Evolutionary conservation across 257 asterid genomes (phyloP), one percentile per base, ranked within the genome.

Genomic region (Haberlea rhodopensis): DNA sequence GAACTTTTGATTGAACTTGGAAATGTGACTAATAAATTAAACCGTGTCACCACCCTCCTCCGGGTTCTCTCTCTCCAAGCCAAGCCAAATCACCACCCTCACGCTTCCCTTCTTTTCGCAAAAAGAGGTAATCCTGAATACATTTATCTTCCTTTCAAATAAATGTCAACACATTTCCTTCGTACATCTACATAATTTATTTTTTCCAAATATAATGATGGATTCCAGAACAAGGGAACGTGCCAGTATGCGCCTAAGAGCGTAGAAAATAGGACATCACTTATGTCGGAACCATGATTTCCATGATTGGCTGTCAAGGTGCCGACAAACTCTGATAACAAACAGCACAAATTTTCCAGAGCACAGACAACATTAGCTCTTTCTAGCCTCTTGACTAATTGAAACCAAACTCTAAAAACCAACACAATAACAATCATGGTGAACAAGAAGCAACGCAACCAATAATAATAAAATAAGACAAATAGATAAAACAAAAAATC

Each of bases 401-500:
- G 5, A 43, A 43, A 43, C 8, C 19, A 43, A 43, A 43, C 6
- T 43, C n/a, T 37, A 37, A 37, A n/a, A 20, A 61, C 49, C 62
- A 63, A 45, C 6, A n/a, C 8, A 43, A 51, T 51, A 26, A 57
- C 5, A 48, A 29, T 29, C 19, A 59, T 18, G 64, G 48, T 48
- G 55, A 15, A 31, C 18, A n/a, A n/a, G n/a, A 57, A 26, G 66
- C 43, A 19, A 72, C 57, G 54, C 62, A 25, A 29, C 34, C 60
- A 31, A 24, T n/a, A 2, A 46, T 15, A 22, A 37, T 49, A 22
- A 25, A 56, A 48, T 57, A 23, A 25, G 11, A n/a, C 21, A 43
- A 57, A 11, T 68, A 61, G 25, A 69, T 52, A 37, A 76, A 73
- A 71, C 20, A 51, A 66, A 71, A 61, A 45, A 71, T 37, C 89